A percentile compares a stretch with the other conserved stretches of the same genome.
Evolutionary conservation across 257 asterid genomes (phyloP).

Genomic region (Anisodus acutangulus): DNA sequence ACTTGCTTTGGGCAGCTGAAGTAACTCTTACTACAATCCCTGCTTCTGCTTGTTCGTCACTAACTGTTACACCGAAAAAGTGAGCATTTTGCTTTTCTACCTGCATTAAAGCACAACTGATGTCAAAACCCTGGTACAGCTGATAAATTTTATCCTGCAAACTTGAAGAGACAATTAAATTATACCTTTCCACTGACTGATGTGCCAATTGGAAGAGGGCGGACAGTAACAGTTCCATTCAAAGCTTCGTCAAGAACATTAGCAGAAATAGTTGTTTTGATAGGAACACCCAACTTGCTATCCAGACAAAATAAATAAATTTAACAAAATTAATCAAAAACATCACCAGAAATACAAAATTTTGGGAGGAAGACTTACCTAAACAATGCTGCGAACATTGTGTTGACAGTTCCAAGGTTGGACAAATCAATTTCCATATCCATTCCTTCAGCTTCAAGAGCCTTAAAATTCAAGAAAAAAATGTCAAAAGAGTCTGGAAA

Average conservation of each 20-base stretch:
- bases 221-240: conserved; percentile 92
- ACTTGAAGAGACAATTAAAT: conserved; percentile 16
- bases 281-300: conserved; percentile 98
- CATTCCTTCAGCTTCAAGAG: conserved; percentile 96
- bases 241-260: conserved; percentile 98
- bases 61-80: conserved; percentile 94
- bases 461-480: conserved; percentile 53
- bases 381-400: conserved; percentile 98
- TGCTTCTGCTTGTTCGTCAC: conserved; percentile 90
- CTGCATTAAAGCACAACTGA: conserved; percentile 48
- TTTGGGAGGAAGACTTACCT: conserved; percentile 52
- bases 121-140: conserved; percentile 35
- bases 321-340: conserved; percentile 30
- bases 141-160: conserved; percentile 29
- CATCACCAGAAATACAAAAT: not conserved
- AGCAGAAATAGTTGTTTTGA: conserved; percentile 96
- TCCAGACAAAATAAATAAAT: conserved; percentile 34
- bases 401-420: conserved; percentile 98
- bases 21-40: conserved; percentile 95
- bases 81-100: conserved; percentile 98
- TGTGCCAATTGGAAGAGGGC: conserved; percentile 95
- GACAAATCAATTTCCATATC: conserved; percentile 99
- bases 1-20: conserved; percentile 97
- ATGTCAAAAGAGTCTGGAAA: conserved; percentile 35
- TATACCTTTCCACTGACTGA: conserved; percentile 92